Base-by-base conservation (phyloP, 2,329 filamentous ascomycete genomes). In the Elsinoe ampelina region DNA sequence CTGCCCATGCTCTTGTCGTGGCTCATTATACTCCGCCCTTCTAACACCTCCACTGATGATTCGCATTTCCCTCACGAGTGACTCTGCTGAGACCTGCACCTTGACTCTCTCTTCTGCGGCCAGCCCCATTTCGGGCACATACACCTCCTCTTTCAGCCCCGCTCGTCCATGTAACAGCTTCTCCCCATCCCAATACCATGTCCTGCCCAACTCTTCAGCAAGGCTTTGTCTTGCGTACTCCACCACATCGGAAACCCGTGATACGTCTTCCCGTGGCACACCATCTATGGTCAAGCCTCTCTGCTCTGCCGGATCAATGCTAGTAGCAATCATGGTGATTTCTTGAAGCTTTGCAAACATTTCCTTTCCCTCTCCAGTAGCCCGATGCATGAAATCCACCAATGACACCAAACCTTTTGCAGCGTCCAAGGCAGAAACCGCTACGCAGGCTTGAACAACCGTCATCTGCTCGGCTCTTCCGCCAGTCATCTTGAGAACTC, bases 191-290 rank as follows among this genome's bases (percentile, higher is more conserved):
- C 39, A 56, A 2, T 6, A 8, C 54, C 54, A 56, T 7, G 8
- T 19, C 41, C 32, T 56, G 30, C 20, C n/a, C 20, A 56, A 10
- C 42, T 45, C 39, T 2, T 56, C 42, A 6, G 20, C 13, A 7
- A 56, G 30, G n/a, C 32, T 36, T 2, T 26, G 15, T 30, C 19
- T 26, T 20, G 54, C 54, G 19, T 48, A 56, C 26, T 56, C 54
- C 10, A 26, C 54, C 13, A 56, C 15, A 1, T 36, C 54, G 11
- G 39, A 35, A 30, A 39, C 12, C 26, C 34, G 17, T n/a, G 13
- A 26, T 15, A n/a, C 12, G 12, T 26, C 17, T 26, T 3, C 5
- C 8, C 13, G 6, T 3, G 6, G 7, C 19, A 15, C n/a, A 2
- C 8, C 30, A 54, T 15, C 32, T 7, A 17, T 10, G 15, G 17